Evolutionary conservation across 768 basidiomycete species (phyloP), one percentile per base, ranked within the genome.

Genomic region (Leccinum fibrillosum): DNA sequence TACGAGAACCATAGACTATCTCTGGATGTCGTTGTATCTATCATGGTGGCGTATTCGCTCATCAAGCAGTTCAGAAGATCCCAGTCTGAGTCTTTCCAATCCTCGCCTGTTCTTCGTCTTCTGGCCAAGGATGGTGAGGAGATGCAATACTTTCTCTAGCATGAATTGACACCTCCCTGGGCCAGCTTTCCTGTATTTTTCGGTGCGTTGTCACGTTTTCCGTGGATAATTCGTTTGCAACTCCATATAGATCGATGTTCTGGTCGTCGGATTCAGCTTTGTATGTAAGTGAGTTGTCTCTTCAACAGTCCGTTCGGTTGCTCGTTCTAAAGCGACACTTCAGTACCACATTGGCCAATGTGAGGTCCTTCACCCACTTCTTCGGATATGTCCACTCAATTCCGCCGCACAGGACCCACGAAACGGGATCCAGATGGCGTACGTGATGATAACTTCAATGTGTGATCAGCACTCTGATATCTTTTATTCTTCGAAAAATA

Each of bases 91-190:
- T 23, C 1, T 42, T 53, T 59, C 2, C 51, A 45, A 1, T 23
- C 30, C 5, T 59, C 62, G 13, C 10, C 25, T 2, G 44, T 64
- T 4, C 23, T 60, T 12, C 15, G 4, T 21, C 1, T 47, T 21
- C 56, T 63, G 7, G 12, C 51, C 15, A 28, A 26, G 49, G 62
- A 63, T 30, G 62, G 62, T 64, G 47, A 63, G 62, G 13, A 28
- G 12, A 13, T 21, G 13, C 25, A 59, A 56, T 47, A 8, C 12
- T 23, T 44, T 19, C 9, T 23, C 39, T 19, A 23, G 9, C 21
- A n/a, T 44, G 5, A 15, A 30, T 21, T 56, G 39, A 56, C 37
- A 15, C 32, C 21, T 44, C 7, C 10, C 13, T 32, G 30, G 30
- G 30, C 5, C 28, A 59, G 58, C 54, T 34, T 5, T 17, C 4